phyloP scores from a whole-genome alignment of 169 alveolate genomes.

The Plasmodium coatneyi region DNA sequence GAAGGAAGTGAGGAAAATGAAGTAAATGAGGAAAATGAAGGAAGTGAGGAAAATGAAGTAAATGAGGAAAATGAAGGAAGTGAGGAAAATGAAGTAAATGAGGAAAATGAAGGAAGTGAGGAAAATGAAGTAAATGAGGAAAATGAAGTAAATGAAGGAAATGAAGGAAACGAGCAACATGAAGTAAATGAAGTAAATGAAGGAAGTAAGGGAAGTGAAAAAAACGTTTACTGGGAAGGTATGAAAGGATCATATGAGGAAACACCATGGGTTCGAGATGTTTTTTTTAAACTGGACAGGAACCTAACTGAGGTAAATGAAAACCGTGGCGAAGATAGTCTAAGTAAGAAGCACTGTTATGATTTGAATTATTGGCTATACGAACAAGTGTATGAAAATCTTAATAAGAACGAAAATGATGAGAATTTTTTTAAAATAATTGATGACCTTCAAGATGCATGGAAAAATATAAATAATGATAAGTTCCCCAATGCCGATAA shows the following conservation, averaged over 20 bases:
- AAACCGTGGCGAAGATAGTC: slow-evolving; percentile 2
- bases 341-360: slow-evolving; percentile 29
- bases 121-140: not conserved
- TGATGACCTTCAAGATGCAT: not conserved
- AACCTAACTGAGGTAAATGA: not conserved
- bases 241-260: slow-evolving; percentile 9
- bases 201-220: not conserved
- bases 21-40: not conserved
- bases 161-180: too few species aligned
- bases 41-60: not conserved
- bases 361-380: slow-evolving; percentile 57
- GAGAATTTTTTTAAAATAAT: slow-evolving; percentile 13
- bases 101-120: not conserved
- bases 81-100: not conserved
- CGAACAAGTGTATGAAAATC: slow-evolving; percentile 28
- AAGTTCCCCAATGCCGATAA: not conserved
- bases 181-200: not conserved
- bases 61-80: not conserved
- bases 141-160: not conserved
- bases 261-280: slow-evolving; percentile 21
- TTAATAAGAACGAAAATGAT: not conserved
- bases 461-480: slow-evolving; percentile 7
- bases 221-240: slow-evolving; percentile 9
- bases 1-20: not conserved
- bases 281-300: slow-evolving; percentile 33